A percentile compares a stretch with the other conserved stretches of the same genome.
phyloP scores from a whole-genome alignment of 164 flowering plant species.

The Chloranthus sessilifolius region DNA sequence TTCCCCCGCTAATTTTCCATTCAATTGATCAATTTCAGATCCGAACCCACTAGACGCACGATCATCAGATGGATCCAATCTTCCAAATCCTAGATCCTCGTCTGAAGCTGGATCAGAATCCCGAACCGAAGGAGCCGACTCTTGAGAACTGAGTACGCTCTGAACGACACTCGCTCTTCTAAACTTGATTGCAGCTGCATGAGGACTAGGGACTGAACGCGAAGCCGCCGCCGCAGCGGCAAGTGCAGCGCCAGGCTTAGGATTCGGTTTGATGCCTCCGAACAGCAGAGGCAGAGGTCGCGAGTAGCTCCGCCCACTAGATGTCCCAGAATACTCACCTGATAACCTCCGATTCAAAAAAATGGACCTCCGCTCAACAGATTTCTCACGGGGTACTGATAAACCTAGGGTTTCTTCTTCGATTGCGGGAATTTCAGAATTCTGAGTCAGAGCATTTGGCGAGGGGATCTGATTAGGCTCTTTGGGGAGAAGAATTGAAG shows the following conservation, averaged over 20 bases:
- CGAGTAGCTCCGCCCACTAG: constrained; percentile 23
- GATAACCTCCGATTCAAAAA: constrained; percentile 16
- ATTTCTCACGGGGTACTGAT: constrained; percentile 5
- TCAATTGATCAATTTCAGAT: constrained; percentile 9
- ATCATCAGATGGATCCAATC: constrained; percentile 1
- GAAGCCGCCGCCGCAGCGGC: constrained; percentile 98
- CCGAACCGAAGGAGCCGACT: constrained; percentile 3
- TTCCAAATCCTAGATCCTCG: constrained; percentile 6
- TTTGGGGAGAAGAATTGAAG: constrained; percentile 4
- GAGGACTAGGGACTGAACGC: constrained; percentile 62
- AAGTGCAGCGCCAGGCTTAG: constrained; percentile 95
- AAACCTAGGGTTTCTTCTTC: constrained; percentile 9
- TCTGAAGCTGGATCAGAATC: constrained; percentile 12
- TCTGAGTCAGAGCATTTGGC: constrained; percentile 9
- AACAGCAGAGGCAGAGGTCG: constrained; percentile 34
- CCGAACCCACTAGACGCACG: constrained; percentile 6
- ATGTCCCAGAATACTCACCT: constrained; percentile 23
- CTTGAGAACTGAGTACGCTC: constrained; percentile 1
- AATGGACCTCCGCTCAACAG: constrained; percentile 3
- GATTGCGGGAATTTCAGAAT: too few species aligned
- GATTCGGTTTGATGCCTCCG: constrained; percentile 51
- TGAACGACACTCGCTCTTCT: constrained; percentile 37
- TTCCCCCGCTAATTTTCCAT: constrained; percentile 5
- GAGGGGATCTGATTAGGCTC: constrained; percentile 9
- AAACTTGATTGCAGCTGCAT: constrained; percentile 80